These are phyloP conservation scores for Leccinum subrobustum DNA, from an alignment of 1,284 basidiomycete species.

Conservation along the genomic window DNA sequence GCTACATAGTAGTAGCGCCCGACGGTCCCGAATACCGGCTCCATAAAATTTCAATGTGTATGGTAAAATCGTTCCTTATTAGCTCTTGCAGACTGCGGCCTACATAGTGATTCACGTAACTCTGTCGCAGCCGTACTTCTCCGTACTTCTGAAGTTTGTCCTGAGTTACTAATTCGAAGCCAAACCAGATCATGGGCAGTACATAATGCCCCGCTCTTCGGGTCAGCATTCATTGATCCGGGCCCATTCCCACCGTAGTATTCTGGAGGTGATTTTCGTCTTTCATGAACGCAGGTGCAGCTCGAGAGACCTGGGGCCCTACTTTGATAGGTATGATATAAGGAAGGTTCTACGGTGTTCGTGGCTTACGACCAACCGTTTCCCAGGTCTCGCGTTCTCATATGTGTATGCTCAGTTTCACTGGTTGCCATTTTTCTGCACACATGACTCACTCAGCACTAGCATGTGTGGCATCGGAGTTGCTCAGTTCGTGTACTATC, in stretches of 20 bases:
- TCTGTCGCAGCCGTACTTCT: no score
- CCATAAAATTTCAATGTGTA: no score
- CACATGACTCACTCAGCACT: neutral
- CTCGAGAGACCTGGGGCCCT: slow-evolving; percentile 5
- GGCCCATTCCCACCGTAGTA: neutral
- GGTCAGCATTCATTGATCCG: no score
- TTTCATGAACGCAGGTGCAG: neutral
- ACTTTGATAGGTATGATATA: slow-evolving; percentile 10
- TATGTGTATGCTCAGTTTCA: neutral
- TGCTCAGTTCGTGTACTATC: slow-evolving; percentile 20
- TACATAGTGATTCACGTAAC: no score
- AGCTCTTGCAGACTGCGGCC: no score
- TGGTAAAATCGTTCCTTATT: no score
- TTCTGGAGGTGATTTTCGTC: neutral
- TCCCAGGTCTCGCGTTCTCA: slow-evolving; percentile 1
- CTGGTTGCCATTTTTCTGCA: neutral
- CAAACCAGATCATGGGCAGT: no score
- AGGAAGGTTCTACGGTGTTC: neutral
- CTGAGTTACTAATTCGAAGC: no score
- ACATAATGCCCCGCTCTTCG: no score
- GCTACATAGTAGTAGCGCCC: no score
- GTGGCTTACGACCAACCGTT: neutral
- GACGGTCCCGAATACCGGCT: no score
- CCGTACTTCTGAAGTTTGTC: no score
- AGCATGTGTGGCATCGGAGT: slow-evolving; percentile 16